Evolutionary conservation across 257 asterid species (phyloP).

Genomic region (Solanum virginianum): DNA sequence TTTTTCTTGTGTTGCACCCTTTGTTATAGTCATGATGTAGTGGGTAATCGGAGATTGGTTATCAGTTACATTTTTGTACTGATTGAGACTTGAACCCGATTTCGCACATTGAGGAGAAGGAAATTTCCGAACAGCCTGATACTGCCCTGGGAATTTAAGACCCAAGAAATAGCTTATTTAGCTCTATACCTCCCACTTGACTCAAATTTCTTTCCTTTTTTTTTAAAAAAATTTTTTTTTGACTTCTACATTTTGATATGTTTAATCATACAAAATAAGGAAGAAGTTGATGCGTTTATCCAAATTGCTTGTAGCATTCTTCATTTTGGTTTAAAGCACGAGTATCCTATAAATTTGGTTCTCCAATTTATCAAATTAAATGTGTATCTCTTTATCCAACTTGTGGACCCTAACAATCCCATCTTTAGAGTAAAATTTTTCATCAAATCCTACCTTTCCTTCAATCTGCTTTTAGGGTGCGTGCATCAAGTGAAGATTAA

Average conservation of each 20-base stretch:
- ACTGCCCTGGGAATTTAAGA: background rate
- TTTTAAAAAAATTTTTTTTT: background rate
- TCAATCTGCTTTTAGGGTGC: background rate
- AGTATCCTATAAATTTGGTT: background rate
- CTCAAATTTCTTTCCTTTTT: too few relatives aligned
- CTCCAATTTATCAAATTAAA: background rate
- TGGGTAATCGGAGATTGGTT: background rate
- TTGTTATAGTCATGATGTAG: background rate
- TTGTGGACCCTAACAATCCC: background rate
- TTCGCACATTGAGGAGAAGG: background rate
- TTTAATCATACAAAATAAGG: background rate
- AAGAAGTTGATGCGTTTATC: background rate
- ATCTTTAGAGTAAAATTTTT: background rate
- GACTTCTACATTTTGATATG: background rate
- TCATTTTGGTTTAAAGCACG: background rate
- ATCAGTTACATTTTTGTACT: background rate
- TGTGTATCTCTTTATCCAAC: background rate
- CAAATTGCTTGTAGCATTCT: background rate
- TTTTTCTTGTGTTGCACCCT: background rate
- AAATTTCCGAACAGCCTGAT: background rate
- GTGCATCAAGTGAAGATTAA: background rate
- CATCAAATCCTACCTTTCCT: background rate
- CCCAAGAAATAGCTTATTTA: background rate
- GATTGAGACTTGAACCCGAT: background rate
- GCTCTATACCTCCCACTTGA: background rate